Base-by-base conservation (phyloP, 1,139 yeast genomes). In the Scheffersomyces cryptocercus region DNA sequence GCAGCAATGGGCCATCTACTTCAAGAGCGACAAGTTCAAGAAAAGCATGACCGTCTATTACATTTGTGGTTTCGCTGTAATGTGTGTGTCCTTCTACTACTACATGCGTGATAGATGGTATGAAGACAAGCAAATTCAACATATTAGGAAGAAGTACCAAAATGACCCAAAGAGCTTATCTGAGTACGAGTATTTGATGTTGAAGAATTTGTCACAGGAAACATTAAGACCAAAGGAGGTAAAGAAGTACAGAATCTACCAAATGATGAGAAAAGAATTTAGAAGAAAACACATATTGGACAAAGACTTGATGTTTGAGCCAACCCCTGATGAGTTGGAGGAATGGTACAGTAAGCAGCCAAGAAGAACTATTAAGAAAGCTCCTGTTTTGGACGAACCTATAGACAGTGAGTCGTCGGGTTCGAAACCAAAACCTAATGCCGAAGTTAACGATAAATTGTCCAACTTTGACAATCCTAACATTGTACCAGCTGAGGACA, bases 401-500 rank as follows among this genome's bases (percentile, higher is more conserved):
- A 39, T 37, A 13, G 64, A 55, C 7, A 52, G 47, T n/a, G 47
- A 43, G 15, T 41, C 38, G 14, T 26, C 37, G 15, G 53, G 62
- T 36, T 50, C 65, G 48, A 47, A 46, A 15, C 47, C 45, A 15
- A 37, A 43, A 11, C 37, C 36, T 15, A 32, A 24, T 11, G 35
- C 20, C 9, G 39, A 31, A 0, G 45, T 41, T 4, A 35, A 39
- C 8, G 51, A 49, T 12, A 46, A 47, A 3, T 29, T 55, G 13
- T 51, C 64, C 26, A 68, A 69, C 45, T 58, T 62, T 30, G 61
- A 61, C 35, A 70, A 75, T 48, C 67, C 74, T 9, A 46, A 58
- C 40, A 79, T 86, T 39, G 76, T 84, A 40, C 83, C 85, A 3
- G 77, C 96, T 1, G 77, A 81, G 55, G 97, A 91, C 60, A 87